These are phyloP conservation scores for Cyphellophora attinorum DNA, from an alignment of 2,329 filamentous ascomycete genomes.

Conservation along the genomic window DNA sequence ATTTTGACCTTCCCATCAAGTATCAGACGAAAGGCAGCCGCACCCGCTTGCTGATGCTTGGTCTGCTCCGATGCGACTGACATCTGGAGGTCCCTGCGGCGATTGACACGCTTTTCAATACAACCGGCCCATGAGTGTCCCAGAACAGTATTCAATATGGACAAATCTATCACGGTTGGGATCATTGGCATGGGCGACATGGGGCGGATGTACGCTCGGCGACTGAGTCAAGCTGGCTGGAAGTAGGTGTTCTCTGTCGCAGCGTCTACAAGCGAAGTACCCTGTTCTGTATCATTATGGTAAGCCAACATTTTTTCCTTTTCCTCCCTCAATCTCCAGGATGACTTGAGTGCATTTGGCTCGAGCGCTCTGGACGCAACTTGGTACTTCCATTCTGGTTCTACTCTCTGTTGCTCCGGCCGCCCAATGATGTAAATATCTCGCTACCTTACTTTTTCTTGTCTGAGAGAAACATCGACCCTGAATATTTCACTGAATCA, in stretches of 20 bases:
- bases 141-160: too few relatives aligned
- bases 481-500: constrained; percentile 1
- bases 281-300: constrained; percentile 20
- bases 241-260: constrained; percentile 54
- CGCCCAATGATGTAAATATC: constrained; percentile 98
- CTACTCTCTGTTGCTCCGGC: constrained; percentile 45
- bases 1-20: too few relatives aligned
- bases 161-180: constrained; percentile 58
- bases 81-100: too few relatives aligned
- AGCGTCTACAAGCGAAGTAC: constrained; percentile 1
- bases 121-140: too few relatives aligned
- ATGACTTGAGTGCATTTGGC: constrained; percentile 99
- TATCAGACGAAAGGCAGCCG: too few relatives aligned
- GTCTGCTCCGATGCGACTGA: too few relatives aligned
- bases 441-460: constrained; percentile 88
- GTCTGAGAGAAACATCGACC: constrained; percentile 58
- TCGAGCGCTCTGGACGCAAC: constrained; percentile 75
- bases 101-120: too few relatives aligned
- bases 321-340: constrained; percentile 41
- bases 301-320: constrained; percentile 22
- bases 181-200: constrained; percentile 99
- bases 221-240: constrained; percentile 84
- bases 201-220: constrained; percentile 94
- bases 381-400: constrained; percentile 68
- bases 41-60: too few relatives aligned